phyloP scores from a whole-genome alignment of 371 early-diverging fungal genomes.

The Encephalitozoon intestinalis region DNA sequence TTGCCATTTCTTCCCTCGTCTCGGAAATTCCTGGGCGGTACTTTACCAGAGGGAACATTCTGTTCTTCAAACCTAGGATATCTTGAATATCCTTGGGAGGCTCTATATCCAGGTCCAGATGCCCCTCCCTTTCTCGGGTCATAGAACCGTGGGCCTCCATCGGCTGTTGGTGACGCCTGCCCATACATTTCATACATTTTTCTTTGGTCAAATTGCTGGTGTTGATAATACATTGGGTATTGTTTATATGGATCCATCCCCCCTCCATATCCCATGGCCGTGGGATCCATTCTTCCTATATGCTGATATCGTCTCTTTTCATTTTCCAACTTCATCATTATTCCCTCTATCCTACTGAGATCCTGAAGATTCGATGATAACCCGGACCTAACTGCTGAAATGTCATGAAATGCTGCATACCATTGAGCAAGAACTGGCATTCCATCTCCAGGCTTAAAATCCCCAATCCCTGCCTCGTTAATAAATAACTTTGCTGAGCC shows the following conservation, averaged over 20 bases:
- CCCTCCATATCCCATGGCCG: background rate
- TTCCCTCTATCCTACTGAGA: slow-evolving; percentile 47
- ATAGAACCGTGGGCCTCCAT: background rate
- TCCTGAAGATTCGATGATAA: background rate
- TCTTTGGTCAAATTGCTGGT: slow-evolving; percentile 10
- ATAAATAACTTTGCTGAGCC: slow-evolving; percentile 55
- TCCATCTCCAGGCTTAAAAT: slow-evolving; percentile 25
- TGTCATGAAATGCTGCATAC: slow-evolving; percentile 58
- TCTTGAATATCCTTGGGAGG: background rate
- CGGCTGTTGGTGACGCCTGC: background rate
- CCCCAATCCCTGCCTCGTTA: slow-evolving; percentile 49
- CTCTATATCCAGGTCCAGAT: background rate
- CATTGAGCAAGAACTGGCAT: slow-evolving; percentile 54
- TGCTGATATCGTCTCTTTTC: slow-evolving; percentile 50
- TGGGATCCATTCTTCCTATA: slow-evolving; percentile 21
- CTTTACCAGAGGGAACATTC: background rate
- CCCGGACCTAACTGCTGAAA: slow-evolving; percentile 57
- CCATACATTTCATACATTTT: slow-evolving; percentile 9
- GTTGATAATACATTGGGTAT: background rate
- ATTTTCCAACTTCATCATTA: slow-evolving; percentile 55
- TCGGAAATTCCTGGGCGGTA: background rate
- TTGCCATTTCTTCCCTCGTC: background rate
- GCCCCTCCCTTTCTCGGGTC: background rate
- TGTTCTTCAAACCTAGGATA: background rate
- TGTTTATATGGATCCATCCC: background rate